Conservation (phyloP, 2,329 filamentous ascomycete genomes). For the Ceratocystis albifundus region DNA sequence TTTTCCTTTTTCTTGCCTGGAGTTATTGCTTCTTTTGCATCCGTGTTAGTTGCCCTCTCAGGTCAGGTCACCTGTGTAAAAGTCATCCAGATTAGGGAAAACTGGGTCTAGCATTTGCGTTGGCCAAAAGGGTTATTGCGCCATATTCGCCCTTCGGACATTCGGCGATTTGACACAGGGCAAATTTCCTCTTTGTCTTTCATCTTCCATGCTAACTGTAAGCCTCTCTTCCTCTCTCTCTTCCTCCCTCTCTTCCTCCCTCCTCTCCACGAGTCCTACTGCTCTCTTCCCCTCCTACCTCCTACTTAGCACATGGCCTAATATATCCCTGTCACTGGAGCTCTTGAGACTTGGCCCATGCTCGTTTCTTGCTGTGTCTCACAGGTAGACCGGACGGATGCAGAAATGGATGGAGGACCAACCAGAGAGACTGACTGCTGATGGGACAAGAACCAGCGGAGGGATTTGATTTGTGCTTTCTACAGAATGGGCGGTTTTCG, state of each 20-base stretch:
- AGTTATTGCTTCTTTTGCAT: constrained; percentile 7
- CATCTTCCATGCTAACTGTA: neutral
- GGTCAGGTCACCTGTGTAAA: constrained; percentile 17
- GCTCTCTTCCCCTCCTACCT: neutral
- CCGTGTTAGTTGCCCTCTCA: constrained; percentile 19
- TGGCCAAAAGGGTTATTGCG: neutral
- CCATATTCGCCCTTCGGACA: constrained; percentile 14
- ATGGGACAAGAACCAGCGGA: neutral
- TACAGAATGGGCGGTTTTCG: neutral
- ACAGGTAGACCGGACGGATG: neutral
- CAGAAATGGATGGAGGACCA: neutral
- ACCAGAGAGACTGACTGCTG: neutral
- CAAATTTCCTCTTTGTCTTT: constrained; percentile 9
- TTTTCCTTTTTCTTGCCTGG: too few species aligned
- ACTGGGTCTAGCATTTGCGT: neutral
- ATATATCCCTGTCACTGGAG: neutral
- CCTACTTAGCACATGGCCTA: neutral
- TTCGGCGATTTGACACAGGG: constrained; percentile 20
- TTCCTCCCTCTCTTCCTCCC: neutral
- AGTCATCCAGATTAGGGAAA: neutral
- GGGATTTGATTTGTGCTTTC: neutral
- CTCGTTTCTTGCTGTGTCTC: constrained; percentile 14
- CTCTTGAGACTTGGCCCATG: neutral
- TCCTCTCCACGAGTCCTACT: neutral
- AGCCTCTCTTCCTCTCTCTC: neutral